These are phyloP conservation scores for Aschersonia sp. DNA, from an alignment of 2,329 filamentous ascomycete species.

Conservation along the genomic window DNA sequence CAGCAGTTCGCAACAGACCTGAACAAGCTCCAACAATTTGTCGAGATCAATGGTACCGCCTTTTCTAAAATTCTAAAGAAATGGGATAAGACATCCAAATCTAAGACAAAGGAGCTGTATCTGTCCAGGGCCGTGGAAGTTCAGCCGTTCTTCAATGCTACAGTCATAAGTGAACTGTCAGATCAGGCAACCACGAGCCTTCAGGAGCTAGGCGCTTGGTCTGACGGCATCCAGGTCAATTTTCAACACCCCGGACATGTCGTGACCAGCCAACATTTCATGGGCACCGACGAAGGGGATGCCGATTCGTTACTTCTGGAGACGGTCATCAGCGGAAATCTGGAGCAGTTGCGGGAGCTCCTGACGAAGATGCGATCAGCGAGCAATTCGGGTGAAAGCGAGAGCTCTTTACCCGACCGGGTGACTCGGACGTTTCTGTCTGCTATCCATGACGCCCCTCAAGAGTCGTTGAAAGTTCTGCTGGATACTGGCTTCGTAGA, in stretches of 20 bases:
- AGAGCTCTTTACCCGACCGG: constrained; percentile 49
- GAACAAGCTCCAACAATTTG: constrained; percentile 96
- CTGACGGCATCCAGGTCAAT: constrained; percentile 84
- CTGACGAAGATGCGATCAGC: constrained; percentile 52
- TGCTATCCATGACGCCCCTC: constrained; percentile 72
- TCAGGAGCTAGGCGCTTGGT: constrained; percentile 90
- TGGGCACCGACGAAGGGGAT: constrained; percentile 75
- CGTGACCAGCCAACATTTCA: constrained; percentile 48
- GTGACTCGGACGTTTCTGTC: constrained; percentile 83
- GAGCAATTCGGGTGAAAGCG: constrained; percentile 39
- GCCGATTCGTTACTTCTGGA: constrained; percentile 79
- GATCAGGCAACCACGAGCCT: constrained; percentile 95
- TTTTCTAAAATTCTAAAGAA: constrained; percentile 99
- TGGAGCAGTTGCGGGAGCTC: constrained; percentile 64
- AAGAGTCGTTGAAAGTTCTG: constrained; percentile 60
- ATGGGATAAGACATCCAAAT: constrained; percentile 99
- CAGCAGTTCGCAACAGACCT: constrained; percentile 94
- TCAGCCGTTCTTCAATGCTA: constrained; percentile 94
- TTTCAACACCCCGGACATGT: constrained; percentile 54
- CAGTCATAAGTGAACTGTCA: constrained; percentile 90
- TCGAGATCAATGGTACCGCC: constrained; percentile 93
- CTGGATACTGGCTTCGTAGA: constrained; percentile 73
- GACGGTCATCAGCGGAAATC: constrained; percentile 69
- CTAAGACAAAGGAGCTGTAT: constrained; percentile 94
- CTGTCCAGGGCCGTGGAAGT: constrained; percentile 92